Percentiles rank a stretch among this genome's conserved stretches.
These are phyloP conservation scores for Candida taoyuanica DNA, from an alignment of 805 yeast genomes.

Conservation along the genomic window DNA sequence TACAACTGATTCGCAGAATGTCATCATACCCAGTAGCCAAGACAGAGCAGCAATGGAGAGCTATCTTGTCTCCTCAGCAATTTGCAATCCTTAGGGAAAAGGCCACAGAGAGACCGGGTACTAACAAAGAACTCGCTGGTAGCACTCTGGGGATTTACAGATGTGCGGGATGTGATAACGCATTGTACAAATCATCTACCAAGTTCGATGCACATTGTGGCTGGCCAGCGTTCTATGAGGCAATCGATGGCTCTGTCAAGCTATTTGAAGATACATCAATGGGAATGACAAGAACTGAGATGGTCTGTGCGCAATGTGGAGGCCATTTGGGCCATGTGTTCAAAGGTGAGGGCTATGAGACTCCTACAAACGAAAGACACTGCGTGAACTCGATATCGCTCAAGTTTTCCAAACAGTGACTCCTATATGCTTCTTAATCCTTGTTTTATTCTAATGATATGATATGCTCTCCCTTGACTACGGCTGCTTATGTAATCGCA, in stretches of 20 bases:
- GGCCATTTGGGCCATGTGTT: constrained; percentile 96
- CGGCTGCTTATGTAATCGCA: too few species aligned
- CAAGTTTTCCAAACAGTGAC: constrained; percentile 43
- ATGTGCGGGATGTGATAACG: constrained; percentile 83
- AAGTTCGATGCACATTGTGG: constrained; percentile 94
- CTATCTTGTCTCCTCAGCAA: constrained; percentile 69
- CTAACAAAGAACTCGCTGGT: constrained; percentile 39
- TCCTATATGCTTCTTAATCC: too few species aligned
- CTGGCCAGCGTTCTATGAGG: constrained; percentile 96
- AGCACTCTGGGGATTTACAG: constrained; percentile 57
- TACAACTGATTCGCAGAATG: constrained; percentile 4
- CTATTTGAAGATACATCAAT: constrained; percentile 53
- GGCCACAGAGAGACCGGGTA: constrained; percentile 41
- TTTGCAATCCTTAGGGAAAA: constrained; percentile 70
- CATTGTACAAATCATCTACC: constrained; percentile 72
- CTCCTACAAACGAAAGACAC: constrained; percentile 88
- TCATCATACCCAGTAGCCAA: constrained; percentile 19
- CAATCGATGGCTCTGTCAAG: constrained; percentile 72
- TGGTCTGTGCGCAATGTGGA: constrained; percentile 83
- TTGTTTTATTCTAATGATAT: too few species aligned
- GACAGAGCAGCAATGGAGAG: constrained; percentile 70
- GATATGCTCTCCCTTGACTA: too few species aligned
- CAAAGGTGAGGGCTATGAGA: constrained; percentile 81
- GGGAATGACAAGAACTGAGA: constrained; percentile 87
- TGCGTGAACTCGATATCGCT: constrained; percentile 87